Conservation (phyloP, 495 filamentous ascomycete species). For the Hypomontagnella submonticulosa region DNA sequence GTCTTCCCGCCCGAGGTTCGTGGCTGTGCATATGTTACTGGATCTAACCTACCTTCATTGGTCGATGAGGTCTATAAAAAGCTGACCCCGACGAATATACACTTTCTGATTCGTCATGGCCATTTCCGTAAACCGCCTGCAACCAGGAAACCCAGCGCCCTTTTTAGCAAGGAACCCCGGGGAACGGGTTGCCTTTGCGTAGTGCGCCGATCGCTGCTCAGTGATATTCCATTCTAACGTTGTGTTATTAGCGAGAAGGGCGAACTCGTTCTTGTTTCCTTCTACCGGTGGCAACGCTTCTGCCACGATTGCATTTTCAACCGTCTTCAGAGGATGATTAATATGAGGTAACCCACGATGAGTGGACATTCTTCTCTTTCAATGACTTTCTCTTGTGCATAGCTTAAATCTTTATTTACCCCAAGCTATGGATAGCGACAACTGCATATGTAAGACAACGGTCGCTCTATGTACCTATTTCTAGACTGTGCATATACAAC, state of each 20-base stretch:
- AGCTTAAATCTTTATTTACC: slow-evolving; percentile 8
- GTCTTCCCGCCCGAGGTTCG: slow-evolving; percentile 36
- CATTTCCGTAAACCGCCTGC: slow-evolving; percentile 19
- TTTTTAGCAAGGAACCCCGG: slow-evolving; percentile 21
- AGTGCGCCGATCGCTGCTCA: slow-evolving; percentile 30
- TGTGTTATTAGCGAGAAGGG: slow-evolving; percentile 1
- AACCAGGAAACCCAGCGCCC: slow-evolving; percentile 11
- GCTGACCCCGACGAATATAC: slow-evolving; percentile 35
- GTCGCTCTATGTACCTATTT: slow-evolving; percentile 36
- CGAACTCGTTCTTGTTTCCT: slow-evolving; percentile 25
- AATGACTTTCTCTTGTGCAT: neutral
- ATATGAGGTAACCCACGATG: slow-evolving; percentile 19
- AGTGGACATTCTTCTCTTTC: neutral
- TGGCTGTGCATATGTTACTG: slow-evolving; percentile 37
- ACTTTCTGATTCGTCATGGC: slow-evolving; percentile 42
- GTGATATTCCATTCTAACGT: slow-evolving; percentile 21
- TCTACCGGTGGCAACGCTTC: slow-evolving; percentile 34
- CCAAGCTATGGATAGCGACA: slow-evolving; percentile 31
- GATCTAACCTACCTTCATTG: slow-evolving; percentile 42
- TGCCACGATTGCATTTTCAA: slow-evolving; percentile 10
- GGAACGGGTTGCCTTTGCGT: slow-evolving; percentile 21
- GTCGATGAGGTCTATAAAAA: slow-evolving; percentile 47
- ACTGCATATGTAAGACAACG: slow-evolving; percentile 35
- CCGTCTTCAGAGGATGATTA: too few species aligned
- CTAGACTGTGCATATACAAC: slow-evolving; percentile 30